Percentiles rank a stretch among this genome's conserved stretches.
These are phyloP conservation scores for Botrytis hyacinthi DNA, from an alignment of 2,329 filamentous ascomycete genomes.

Conservation along the genomic window DNA sequence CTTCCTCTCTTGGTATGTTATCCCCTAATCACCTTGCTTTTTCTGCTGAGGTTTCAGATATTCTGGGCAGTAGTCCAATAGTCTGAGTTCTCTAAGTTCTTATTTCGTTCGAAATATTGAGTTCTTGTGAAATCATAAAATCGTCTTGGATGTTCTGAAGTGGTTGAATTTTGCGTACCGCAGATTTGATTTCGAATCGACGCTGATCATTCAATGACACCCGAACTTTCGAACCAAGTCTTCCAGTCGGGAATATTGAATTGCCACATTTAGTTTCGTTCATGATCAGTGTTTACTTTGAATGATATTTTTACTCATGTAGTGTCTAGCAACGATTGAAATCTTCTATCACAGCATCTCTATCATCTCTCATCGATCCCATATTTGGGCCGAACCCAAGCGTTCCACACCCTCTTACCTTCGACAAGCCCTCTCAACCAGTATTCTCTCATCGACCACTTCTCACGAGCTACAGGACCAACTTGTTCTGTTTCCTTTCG, in stretches of 20 bases:
- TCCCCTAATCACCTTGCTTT: neutral
- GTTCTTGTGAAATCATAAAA: neutral
- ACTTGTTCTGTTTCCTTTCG: conserved; percentile 51
- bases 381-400: conserved; percentile 26
- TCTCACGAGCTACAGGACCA: conserved; percentile 41
- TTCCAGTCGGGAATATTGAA: neutral
- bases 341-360: conserved; percentile 63
- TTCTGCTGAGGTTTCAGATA: neutral
- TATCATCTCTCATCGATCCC: conserved; percentile 57
- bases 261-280: neutral
- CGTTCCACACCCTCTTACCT: conserved; percentile 30
- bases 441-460: conserved; percentile 26
- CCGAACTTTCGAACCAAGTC: neutral
- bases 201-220: neutral
- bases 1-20: conserved; percentile 25
- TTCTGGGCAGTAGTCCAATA: neutral
- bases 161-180: neutral
- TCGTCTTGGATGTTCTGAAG: neutral
- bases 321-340: conserved; percentile 55
- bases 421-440: conserved; percentile 30
- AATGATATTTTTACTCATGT: neutral
- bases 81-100: neutral
- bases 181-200: neutral
- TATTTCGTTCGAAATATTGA: neutral
- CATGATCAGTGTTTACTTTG: too few relatives aligned